Evolutionary conservation across 1,139 yeast genomes (phyloP).

Genomic region (Pichia cactophila): DNA sequence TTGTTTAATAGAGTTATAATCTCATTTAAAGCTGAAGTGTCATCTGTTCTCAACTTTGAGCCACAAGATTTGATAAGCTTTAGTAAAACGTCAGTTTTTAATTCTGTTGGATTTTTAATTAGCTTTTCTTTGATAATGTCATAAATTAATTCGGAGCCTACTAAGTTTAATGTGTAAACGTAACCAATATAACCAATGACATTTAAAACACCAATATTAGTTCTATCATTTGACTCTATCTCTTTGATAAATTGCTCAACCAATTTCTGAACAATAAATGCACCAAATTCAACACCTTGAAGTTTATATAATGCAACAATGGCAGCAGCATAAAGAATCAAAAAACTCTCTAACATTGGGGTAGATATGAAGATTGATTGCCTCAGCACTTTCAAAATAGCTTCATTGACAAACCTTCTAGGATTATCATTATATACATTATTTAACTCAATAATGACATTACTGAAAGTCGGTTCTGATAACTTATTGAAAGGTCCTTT

Average conservation of each 20-base stretch:
- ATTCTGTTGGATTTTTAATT: constrained; percentile 47
- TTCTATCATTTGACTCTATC: constrained; percentile 21
- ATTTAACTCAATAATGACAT: constrained; percentile 64
- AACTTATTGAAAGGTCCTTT: constrained; percentile 81
- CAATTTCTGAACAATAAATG: constrained; percentile 68
- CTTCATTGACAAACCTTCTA: constrained; percentile 68
- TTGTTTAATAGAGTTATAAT: constrained; percentile 56
- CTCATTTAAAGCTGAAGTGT: constrained; percentile 77
- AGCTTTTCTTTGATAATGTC: constrained; percentile 52
- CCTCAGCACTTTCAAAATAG: constrained; percentile 53
- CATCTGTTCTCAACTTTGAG: constrained; percentile 79
- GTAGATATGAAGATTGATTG: constrained; percentile 64
- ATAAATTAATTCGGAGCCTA: constrained; percentile 67
- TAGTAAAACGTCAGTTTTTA: constrained; percentile 69
- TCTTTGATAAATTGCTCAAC: constrained; percentile 52
- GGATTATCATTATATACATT: constrained; percentile 58
- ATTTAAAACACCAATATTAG: constrained; percentile 58
- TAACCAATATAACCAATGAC: constrained; percentile 68
- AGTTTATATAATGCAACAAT: constrained; percentile 67
- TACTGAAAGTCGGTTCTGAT: constrained; percentile 72
- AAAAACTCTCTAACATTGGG: constrained; percentile 66
- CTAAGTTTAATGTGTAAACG: constrained; percentile 67
- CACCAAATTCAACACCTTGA: constrained; percentile 89
- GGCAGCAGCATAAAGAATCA: constrained; percentile 72
- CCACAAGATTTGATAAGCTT: constrained; percentile 73